Conservation (phyloP, 352 stramenopile genomes). For the Pythium scleroteichum region DNA sequence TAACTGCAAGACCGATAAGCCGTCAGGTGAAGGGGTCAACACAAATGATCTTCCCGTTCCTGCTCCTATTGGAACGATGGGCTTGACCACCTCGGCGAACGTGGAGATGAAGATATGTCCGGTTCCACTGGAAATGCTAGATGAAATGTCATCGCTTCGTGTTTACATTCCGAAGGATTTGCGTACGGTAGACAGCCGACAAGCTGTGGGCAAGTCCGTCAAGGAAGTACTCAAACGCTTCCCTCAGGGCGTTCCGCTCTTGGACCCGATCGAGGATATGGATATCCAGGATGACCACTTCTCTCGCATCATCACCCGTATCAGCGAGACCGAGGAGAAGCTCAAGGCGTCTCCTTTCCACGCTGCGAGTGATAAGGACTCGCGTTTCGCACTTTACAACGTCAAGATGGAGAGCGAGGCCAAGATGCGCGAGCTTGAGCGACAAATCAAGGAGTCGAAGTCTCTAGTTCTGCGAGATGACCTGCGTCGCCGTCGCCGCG, state of each 20-base stretch:
- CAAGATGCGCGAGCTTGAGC: slow-evolving; percentile 91
- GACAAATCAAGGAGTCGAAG: slow-evolving; percentile 94
- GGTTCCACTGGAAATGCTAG: slow-evolving; percentile 75
- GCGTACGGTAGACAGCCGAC: slow-evolving; percentile 66
- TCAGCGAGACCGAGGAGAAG: slow-evolving; percentile 69
- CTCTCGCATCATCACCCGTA: slow-evolving; percentile 86
- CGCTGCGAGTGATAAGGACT: slow-evolving; percentile 68
- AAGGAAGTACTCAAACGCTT: slow-evolving; percentile 78
- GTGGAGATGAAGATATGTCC: slow-evolving; percentile 87
- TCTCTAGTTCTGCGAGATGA: slow-evolving; percentile 96
- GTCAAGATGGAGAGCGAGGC: slow-evolving; percentile 92
- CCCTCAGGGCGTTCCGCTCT: slow-evolving; percentile 83
- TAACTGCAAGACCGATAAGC: slow-evolving; percentile 55
- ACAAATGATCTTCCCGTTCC: slow-evolving; percentile 48
- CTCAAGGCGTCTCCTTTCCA: slow-evolving; percentile 72
- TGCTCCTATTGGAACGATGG: slow-evolving; percentile 60
- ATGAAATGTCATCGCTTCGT: slow-evolving; percentile 75
- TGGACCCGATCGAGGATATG: slow-evolving; percentile 95
- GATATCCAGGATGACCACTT: slow-evolving; percentile 93
- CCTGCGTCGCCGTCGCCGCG: slow-evolving; percentile 94
- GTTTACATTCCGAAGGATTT: slow-evolving; percentile 88
- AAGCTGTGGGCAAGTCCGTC: slow-evolving; percentile 76
- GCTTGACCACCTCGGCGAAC: slow-evolving; percentile 43
- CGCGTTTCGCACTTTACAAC: slow-evolving; percentile 88
- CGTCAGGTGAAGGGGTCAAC: slow-evolving; percentile 32